Percentiles rank a stretch among this genome's conserved stretches.
These are phyloP conservation scores for Starmerella ratchasimensis DNA, from an alignment of 805 yeast species.

Conservation along the genomic window DNA sequence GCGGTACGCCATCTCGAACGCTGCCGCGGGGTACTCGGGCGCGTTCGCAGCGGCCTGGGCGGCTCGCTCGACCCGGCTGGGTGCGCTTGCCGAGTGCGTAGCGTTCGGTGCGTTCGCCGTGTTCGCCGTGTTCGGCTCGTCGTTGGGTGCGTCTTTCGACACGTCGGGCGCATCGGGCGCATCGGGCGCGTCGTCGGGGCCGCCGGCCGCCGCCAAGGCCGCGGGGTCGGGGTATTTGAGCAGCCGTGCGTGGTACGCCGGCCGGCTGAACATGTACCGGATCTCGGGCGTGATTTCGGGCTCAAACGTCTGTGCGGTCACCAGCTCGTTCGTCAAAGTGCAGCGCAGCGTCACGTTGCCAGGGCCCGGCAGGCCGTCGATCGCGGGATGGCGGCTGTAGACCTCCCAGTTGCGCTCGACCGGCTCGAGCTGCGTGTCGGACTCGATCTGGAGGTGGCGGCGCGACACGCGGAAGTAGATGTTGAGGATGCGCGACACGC, in stretches of 20 bases:
- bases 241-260: constrained; percentile 36
- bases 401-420: constrained; percentile 14
- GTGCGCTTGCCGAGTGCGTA: no score
- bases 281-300: constrained; percentile 35
- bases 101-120: neutral
- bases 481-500: constrained; percentile 4
- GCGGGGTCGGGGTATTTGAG: neutral
- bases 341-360: constrained; percentile 17
- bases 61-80: no score
- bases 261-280: constrained; percentile 34
- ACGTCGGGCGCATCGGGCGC: neutral
- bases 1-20: constrained; percentile 10
- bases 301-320: constrained; percentile 16
- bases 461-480: constrained; percentile 15
- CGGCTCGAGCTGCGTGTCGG: neutral
- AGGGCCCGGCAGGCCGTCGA: neutral
- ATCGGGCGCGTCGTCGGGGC: neutral
- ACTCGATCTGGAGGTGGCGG: constrained; percentile 20
- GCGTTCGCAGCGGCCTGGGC: neutral
- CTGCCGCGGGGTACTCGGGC: neutral
- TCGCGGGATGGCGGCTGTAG: neutral
- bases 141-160: neutral
- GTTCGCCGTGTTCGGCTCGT: neutral
- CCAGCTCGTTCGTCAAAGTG: constrained; percentile 14
- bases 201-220: neutral